These are phyloP conservation scores for Solanum raphanifolium DNA, from an alignment of 257 asterid species.

Conservation along the genomic window DNA sequence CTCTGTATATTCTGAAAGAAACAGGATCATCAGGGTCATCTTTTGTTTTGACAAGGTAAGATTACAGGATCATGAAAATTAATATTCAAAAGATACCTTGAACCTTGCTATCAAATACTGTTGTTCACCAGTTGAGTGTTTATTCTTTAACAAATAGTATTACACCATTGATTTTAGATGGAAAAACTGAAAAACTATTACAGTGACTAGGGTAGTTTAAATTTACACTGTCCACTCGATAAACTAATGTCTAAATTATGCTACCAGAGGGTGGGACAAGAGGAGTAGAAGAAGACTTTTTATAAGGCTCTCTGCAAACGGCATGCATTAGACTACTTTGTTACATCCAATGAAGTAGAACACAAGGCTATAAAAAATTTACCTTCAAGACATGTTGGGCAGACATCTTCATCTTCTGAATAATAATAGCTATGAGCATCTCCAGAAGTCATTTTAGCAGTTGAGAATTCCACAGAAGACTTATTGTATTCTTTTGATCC, in stretches of 20 bases:
- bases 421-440: slow-evolving; percentile 57
- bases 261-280: not conserved
- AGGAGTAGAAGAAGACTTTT: not conserved
- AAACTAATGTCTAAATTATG: not conserved
- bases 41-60: not conserved
- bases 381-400: slow-evolving; percentile 99
- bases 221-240: not conserved
- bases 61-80: not conserved
- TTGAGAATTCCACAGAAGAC: slow-evolving; percentile 38
- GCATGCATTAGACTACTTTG: not conserved
- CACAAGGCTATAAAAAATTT: not conserved
- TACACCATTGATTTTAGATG: not conserved
- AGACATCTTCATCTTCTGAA: slow-evolving; percentile 83
- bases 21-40: slow-evolving; percentile 1
- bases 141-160: not conserved
- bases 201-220: not conserved
- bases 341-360: not conserved
- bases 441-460: slow-evolving; percentile 33
- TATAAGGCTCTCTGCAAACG: not conserved
- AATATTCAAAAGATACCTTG: not conserved
- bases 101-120: not conserved
- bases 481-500: slow-evolving; percentile 48
- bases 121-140: not conserved
- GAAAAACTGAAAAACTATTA: not conserved
- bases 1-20: slow-evolving; percentile 57